Evolutionary conservation across 495 filamentous ascomycete species (phyloP).

Genomic region (Cudoniella acicularis): DNA sequence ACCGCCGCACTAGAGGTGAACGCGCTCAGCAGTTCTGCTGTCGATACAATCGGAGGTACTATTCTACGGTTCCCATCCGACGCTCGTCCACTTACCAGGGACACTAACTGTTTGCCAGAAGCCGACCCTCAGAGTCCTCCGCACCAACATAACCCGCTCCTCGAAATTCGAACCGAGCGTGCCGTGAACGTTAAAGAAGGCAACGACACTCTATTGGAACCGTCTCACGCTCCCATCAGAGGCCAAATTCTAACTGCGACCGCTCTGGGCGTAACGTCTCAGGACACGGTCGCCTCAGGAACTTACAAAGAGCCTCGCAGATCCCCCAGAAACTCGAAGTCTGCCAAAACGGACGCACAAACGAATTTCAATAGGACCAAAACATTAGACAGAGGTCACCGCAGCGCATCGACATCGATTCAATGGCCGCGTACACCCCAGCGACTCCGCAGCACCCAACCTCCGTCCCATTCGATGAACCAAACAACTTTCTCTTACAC

Average conservation of each 20-base stretch:
- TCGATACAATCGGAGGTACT: not conserved
- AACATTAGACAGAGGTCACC: not conserved
- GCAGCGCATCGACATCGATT: not conserved
- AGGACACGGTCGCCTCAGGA: not conserved
- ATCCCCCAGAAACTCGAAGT: not conserved
- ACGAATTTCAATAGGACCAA: not conserved
- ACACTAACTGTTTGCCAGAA: not conserved
- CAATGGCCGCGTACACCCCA: not conserved
- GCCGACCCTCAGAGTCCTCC: not conserved
- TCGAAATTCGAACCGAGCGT: not conserved
- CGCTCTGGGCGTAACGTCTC: not conserved
- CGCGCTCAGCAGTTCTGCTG: not conserved
- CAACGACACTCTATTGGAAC: not conserved
- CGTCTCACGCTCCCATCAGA: not conserved
- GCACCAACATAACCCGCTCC: not conserved
- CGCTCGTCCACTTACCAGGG: not conserved
- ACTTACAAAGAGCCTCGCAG: not conserved
- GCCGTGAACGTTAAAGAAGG: not conserved
- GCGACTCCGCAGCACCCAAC: not conserved
- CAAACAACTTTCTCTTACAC: not conserved
- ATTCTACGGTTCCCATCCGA: not conserved
- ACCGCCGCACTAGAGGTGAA: not conserved
- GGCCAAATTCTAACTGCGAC: not conserved
- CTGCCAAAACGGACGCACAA: not conserved
- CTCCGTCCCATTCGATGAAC: not conserved